Percentiles rank a stretch among this genome's conserved stretches.
Evolutionary conservation across 2,329 filamentous ascomycete genomes (phyloP).

Genomic region (Aspergillus fischeri): DNA sequence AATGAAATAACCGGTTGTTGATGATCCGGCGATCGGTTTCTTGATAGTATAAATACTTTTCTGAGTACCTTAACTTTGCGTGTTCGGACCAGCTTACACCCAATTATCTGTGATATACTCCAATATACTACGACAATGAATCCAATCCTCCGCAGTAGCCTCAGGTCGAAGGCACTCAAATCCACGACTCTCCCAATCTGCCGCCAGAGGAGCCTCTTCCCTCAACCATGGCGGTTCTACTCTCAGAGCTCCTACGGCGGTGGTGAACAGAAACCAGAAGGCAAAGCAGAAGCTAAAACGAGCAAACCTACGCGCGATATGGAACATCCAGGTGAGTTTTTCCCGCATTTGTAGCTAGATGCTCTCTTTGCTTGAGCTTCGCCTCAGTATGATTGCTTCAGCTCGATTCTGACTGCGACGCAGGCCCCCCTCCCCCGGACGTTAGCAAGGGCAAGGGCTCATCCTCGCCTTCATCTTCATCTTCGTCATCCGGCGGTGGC

Average conservation of each 20-base stretch:
- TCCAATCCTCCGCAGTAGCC: not conserved
- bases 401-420: not conserved
- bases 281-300: slow-evolving; percentile 1
- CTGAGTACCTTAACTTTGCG: not conserved
- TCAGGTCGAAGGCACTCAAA: not conserved
- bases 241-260: slow-evolving; percentile 18
- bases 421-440: slow-evolving; percentile 21
- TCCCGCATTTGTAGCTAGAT: not conserved
- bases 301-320: slow-evolving; percentile 17
- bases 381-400: no score
- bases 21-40: not conserved
- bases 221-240: slow-evolving; percentile 10
- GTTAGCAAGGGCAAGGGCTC: slow-evolving; percentile 7
- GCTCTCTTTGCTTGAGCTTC: not conserved
- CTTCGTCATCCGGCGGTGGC: not conserved
- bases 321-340: slow-evolving; percentile 18
- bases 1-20: slow-evolving; percentile 2
- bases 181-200: not conserved
- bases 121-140: slow-evolving; percentile 1
- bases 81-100: not conserved
- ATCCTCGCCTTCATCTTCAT: slow-evolving; percentile 1
- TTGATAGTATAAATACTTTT: not conserved
- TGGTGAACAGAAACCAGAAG: slow-evolving; percentile 9
- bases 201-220: not conserved
- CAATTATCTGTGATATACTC: not conserved